These are phyloP conservation scores for Aspergillus tamarii DNA, from an alignment of 2,329 filamentous ascomycete genomes.

Conservation along the genomic window DNA sequence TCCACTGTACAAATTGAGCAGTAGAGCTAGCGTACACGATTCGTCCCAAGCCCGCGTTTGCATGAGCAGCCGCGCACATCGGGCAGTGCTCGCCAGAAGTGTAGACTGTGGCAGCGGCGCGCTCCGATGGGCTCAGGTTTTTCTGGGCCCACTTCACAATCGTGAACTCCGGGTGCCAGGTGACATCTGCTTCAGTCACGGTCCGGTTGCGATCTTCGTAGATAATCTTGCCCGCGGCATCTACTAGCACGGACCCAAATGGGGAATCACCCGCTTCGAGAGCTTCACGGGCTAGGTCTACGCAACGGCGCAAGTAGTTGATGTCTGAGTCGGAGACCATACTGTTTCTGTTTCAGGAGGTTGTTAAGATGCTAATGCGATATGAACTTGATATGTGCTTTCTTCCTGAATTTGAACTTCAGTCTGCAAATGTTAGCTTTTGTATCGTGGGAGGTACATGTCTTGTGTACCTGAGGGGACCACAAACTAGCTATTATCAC, in stretches of 20 bases:
- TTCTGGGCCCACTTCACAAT: constrained; percentile 20
- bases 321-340: constrained; percentile 14
- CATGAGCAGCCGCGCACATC: constrained; percentile 20
- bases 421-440: neutral
- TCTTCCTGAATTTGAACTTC: neutral
- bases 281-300: constrained; percentile 16
- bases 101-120: constrained; percentile 18
- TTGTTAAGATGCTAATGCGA: neutral
- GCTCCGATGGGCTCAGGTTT: constrained; percentile 10
- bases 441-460: neutral
- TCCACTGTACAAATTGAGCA: constrained; percentile 17
- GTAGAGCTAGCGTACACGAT: constrained; percentile 22
- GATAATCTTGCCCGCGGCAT: constrained; percentile 12
- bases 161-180: constrained; percentile 19
- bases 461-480: too few species aligned
- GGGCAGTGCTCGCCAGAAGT: constrained; percentile 23
- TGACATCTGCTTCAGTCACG: constrained; percentile 16
- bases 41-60: constrained; percentile 18
- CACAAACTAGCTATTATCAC: too few species aligned
- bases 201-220: constrained; percentile 21
- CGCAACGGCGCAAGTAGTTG: constrained; percentile 14
- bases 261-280: constrained; percentile 18
- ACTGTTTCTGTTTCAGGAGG: neutral
- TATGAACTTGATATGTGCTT: neutral
- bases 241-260: constrained; percentile 20